A percentile compares a stretch with the other conserved stretches of the same genome.
These are phyloP conservation scores for Fusarium goolgardi DNA, from an alignment of 2,329 filamentous ascomycete genomes.

Conservation along the genomic window DNA sequence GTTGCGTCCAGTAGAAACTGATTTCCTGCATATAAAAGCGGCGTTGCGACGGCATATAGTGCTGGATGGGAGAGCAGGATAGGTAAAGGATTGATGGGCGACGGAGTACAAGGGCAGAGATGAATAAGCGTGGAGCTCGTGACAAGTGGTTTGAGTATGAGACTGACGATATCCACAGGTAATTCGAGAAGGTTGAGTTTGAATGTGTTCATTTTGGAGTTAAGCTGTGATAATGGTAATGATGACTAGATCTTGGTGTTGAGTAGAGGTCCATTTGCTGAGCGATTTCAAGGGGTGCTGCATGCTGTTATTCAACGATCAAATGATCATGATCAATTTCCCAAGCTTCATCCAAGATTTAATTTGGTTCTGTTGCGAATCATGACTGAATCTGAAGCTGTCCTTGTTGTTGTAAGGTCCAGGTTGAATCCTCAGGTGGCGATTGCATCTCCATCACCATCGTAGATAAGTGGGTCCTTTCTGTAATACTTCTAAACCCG, in stretches of 20 bases:
- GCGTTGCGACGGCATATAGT: constrained; percentile 49
- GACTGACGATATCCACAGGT: constrained; percentile 50
- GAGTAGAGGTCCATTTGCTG: neutral
- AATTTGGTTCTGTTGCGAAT: neutral
- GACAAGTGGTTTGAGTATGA: constrained; percentile 50
- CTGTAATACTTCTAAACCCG: neutral
- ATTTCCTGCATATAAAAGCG: constrained; percentile 51
- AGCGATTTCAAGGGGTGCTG: neutral
- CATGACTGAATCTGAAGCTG: constrained; percentile 8
- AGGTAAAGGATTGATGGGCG: constrained; percentile 43
- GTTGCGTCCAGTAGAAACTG: constrained; percentile 49
- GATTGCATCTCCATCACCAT: constrained; percentile 5
- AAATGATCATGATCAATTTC: neutral
- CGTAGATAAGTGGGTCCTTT: constrained; percentile 18
- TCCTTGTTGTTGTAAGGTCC: neutral
- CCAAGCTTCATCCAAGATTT: neutral
- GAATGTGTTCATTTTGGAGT: constrained; percentile 23
- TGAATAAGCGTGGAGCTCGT: constrained; percentile 40
- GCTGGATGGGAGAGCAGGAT: constrained; percentile 51
- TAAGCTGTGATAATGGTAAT: constrained; percentile 8
- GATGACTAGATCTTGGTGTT: neutral
- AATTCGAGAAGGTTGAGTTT: constrained; percentile 51
- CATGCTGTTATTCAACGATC: constrained; percentile 8
- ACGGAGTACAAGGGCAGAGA: constrained; percentile 47
- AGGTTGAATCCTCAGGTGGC: constrained; percentile 14